These are phyloP conservation scores for Globisporangium echinulatum DNA, from an alignment of 352 stramenopile genomes.

Conservation along the genomic window DNA sequence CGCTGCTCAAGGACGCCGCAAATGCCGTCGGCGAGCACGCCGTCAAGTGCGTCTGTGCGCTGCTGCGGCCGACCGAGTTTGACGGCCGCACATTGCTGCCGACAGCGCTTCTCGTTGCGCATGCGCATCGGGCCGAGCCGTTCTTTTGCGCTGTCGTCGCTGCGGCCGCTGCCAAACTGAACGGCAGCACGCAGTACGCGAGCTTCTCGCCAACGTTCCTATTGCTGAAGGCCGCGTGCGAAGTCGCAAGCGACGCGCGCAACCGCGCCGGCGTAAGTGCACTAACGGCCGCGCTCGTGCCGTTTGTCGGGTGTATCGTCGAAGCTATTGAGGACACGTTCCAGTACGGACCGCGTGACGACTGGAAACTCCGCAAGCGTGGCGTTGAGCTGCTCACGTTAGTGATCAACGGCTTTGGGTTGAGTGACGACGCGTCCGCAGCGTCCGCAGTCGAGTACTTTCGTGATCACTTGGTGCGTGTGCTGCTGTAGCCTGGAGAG, in stretches of 20 bases:
- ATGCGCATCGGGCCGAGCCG: conserved; percentile 24
- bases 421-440: conserved; percentile 20
- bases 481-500: background rate
- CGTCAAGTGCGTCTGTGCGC: conserved; percentile 35
- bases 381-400: conserved; percentile 43
- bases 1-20: conserved; percentile 33
- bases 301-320: conserved; percentile 32
- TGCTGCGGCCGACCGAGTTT: conserved; percentile 47
- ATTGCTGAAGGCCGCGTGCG: conserved; percentile 29
- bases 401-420: conserved; percentile 35
- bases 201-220: conserved; percentile 45
- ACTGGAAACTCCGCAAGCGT: conserved; percentile 52
- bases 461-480: conserved; percentile 24
- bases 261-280: conserved; percentile 15
- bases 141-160: conserved; percentile 36
- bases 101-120: conserved; percentile 16
- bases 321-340: conserved; percentile 59
- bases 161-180: conserved; percentile 31
- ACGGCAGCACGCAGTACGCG: conserved; percentile 35
- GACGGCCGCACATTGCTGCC: conserved; percentile 34
- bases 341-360: conserved; percentile 33
- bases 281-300: conserved; percentile 27
- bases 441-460: conserved; percentile 21
- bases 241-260: conserved; percentile 25
- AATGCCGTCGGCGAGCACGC: conserved; percentile 37